Evolutionary conservation across 495 filamentous ascomycete genomes (phyloP), one percentile per base, ranked within the genome.

Genomic region (Penicillium arizonense): DNA sequence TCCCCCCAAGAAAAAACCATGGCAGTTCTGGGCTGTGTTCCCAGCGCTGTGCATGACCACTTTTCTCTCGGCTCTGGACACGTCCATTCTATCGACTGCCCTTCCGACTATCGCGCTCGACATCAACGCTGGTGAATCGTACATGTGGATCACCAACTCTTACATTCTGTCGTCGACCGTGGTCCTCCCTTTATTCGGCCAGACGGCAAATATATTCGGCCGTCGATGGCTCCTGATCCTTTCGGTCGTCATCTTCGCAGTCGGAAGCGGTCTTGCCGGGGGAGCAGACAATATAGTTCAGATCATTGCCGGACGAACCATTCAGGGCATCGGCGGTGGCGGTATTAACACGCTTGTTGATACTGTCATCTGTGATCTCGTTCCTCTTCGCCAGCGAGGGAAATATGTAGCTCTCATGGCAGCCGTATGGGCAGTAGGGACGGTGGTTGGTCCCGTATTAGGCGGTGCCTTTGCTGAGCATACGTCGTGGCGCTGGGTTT

Each of bases 401-500:
- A 64, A 59, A 10, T 68, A 53, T 37, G 41, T 76, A 4, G 52
- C 47, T 8, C 40, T 69, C 5, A 32, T 69, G 3, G 43, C 61
- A 14, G 47, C 32, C 0, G 39, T 44, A 5, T 57, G 50, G 24
- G 55, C 58, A 1, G n/a, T 75, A 5, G 69, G 68, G 1, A 62
- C 63, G 1, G 34, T 60, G 0, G 18, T 68, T 3, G 74, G 71
- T 0, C 74, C 74, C 3, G 14, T 75, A 0, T 18, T 75, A 1
- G 69, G 69, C 8, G 71, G 68, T 5, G 57, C 35, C 3, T 46
- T 75, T 10, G 57, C 53, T 2, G 20, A 62, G 28, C 35, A 56
- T 5, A 68, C 71, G 23, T 74, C 71, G 0, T 83, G 79, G 79
- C 47, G 80, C 13, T 83, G 81, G 83, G 77, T 82, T 36, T 88